These are phyloP conservation scores for Erigeron philadelphicus DNA, from an alignment of 140 eudicot genomes.

Conservation along the genomic window DNA sequence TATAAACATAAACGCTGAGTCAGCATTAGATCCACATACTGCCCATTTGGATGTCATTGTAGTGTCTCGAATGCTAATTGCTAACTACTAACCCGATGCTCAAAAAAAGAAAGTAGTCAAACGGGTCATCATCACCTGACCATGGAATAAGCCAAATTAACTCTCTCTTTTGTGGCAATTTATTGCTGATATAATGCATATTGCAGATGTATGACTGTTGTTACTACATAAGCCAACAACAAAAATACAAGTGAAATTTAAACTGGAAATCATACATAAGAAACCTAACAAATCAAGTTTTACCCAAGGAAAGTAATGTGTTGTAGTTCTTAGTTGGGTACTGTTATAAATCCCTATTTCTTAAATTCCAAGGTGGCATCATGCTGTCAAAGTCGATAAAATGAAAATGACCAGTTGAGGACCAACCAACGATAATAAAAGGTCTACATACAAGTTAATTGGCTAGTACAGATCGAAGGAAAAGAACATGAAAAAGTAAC, in stretches of 20 bases:
- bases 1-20: too few relatives aligned
- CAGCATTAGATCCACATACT: too few relatives aligned
- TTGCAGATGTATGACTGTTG: not conserved
- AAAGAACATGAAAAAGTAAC: not conserved
- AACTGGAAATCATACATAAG: slow-evolving; percentile 3
- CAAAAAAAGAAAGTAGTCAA: too few relatives aligned
- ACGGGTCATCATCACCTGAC: too few relatives aligned
- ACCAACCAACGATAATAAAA: slow-evolving; percentile 2
- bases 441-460: slow-evolving; percentile 12
- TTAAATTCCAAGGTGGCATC: slow-evolving; percentile 88
- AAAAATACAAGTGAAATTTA: slow-evolving; percentile 4
- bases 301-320: slow-evolving; percentile 43
- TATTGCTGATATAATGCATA: not conserved
- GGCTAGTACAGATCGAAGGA: not conserved
- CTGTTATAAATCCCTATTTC: slow-evolving; percentile 68
- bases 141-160: not conserved
- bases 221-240: not conserved
- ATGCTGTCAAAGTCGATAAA: slow-evolving; percentile 44
- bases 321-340: slow-evolving; percentile 66
- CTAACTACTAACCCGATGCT: too few relatives aligned
- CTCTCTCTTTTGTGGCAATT: not conserved
- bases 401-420: not conserved
- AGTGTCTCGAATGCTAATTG: too few relatives aligned
- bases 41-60: too few relatives aligned
- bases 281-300: slow-evolving; percentile 6